Evolutionary conservation across 371 early-diverging fungal species (phyloP).

Genomic region (Phascolomyces articulosus): DNA sequence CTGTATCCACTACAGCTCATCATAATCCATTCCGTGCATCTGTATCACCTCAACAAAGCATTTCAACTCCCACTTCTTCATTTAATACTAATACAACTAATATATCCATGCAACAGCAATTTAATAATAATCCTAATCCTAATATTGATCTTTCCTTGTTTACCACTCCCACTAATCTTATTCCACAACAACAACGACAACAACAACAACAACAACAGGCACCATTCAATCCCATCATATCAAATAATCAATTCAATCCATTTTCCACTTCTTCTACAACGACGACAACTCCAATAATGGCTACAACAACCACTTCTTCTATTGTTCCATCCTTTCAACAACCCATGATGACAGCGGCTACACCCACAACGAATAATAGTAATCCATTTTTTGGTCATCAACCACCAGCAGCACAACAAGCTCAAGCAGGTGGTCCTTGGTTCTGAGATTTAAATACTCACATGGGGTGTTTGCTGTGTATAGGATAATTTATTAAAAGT

Average conservation of each 20-base stretch:
- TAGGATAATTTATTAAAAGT: too few species aligned
- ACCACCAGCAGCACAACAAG: neutral
- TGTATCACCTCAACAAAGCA: conserved; percentile 17
- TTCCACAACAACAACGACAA: neutral
- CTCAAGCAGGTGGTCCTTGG: neutral
- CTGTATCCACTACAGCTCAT: conserved; percentile 12
- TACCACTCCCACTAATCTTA: neutral
- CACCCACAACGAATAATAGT: neutral
- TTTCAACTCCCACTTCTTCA: conserved; percentile 10
- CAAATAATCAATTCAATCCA: neutral
- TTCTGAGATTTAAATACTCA: neutral
- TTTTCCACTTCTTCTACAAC: neutral
- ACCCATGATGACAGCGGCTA: neutral
- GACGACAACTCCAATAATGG: too few species aligned
- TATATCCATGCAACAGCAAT: neutral
- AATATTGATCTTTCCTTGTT: neutral
- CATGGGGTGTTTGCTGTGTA: too few species aligned
- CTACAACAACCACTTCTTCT: too few species aligned
- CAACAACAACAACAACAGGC: neutral
- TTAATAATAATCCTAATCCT: neutral
- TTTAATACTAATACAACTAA: neutral
- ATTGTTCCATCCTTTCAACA: neutral
- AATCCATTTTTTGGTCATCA: conserved; percentile 1
- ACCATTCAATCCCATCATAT: neutral
- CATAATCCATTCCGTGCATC: conserved; percentile 29